A percentile compares a stretch with the other conserved stretches of the same genome.
These are phyloP conservation scores for Pulicaria dysenterica DNA, from an alignment of 129 eudicot species.

Conservation along the genomic window DNA sequence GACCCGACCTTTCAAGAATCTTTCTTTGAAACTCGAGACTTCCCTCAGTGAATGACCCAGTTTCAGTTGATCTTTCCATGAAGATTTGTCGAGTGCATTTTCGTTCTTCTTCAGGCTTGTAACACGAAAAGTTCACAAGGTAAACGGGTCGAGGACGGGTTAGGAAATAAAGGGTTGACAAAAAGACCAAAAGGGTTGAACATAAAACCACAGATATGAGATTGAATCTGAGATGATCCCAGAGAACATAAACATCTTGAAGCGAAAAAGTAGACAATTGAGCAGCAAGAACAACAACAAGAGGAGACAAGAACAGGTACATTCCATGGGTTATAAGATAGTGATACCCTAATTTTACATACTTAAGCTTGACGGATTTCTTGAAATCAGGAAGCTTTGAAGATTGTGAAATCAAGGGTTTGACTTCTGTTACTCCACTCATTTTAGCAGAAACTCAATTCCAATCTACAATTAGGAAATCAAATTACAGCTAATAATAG, in stretches of 20 bases:
- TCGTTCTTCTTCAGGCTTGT: constrained; percentile 76
- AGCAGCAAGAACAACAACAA: constrained; percentile 69
- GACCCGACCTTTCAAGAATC: constrained; percentile 88
- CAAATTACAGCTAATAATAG: not conserved
- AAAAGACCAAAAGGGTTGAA: constrained; percentile 70
- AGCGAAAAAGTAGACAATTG: constrained; percentile 73
- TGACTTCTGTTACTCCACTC: constrained; percentile 54
- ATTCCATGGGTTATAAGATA: constrained; percentile 88
- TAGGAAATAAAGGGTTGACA: constrained; percentile 72
- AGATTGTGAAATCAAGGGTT: constrained; percentile 62
- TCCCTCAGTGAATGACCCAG: constrained; percentile 56
- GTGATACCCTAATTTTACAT: constrained; percentile 84
- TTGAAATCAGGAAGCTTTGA: constrained; percentile 81
- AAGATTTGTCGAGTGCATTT: constrained; percentile 81
- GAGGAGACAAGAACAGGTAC: constrained; percentile 70
- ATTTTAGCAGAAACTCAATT: constrained; percentile 32
- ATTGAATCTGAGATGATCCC: constrained; percentile 82
- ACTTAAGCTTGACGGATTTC: constrained; percentile 76
- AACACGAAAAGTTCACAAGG: constrained; percentile 83
- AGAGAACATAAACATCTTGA: constrained; percentile 56
- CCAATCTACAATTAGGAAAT: not conserved
- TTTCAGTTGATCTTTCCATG: constrained; percentile 60
- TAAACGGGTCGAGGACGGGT: constrained; percentile 83
- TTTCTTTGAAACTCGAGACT: constrained; percentile 79
- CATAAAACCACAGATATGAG: constrained; percentile 71